A percentile compares a stretch with the other conserved stretches of the same genome.
phyloP scores from a whole-genome alignment of 108 stramenopile genomes.

The Aureococcus anophagefferens region DNA sequence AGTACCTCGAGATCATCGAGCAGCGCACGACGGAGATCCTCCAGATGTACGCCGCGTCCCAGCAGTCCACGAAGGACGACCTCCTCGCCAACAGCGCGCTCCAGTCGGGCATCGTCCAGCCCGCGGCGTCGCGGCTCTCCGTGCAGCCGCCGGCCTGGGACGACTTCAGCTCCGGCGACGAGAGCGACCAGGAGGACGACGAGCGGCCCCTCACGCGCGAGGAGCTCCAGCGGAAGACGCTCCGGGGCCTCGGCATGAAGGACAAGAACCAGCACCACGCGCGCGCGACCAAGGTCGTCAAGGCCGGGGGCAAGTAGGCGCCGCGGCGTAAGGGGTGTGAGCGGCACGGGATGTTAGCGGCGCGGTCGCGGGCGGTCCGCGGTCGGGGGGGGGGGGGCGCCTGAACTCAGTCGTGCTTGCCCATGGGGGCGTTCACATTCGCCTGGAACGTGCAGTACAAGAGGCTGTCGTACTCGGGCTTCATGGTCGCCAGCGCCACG shows the following conservation, averaged over 20 bases:
- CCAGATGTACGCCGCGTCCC: constrained; percentile 40
- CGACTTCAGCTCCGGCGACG: constrained; percentile 34
- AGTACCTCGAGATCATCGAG: constrained; percentile 55
- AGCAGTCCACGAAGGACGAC: constrained; percentile 7
- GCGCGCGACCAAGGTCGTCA: too few species aligned
- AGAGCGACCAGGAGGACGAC: constrained; percentile 38
- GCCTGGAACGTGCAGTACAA: neutral
- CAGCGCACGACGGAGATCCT: constrained; percentile 48
- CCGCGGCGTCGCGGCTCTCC: neutral
- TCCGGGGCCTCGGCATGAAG: constrained; percentile 16
- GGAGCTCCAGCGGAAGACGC: constrained; percentile 37
- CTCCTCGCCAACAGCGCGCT: neutral
- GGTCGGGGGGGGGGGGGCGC: too few species aligned
- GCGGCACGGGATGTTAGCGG: too few species aligned
- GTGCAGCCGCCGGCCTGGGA: constrained; percentile 37
- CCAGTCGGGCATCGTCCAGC: neutral
- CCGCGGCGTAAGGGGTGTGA: too few species aligned
- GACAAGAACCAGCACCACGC: neutral
- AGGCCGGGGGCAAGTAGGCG: too few species aligned
- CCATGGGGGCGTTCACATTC: neutral
- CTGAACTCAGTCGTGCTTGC: neutral
- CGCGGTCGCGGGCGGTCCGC: too few species aligned
- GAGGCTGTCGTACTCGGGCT: neutral
- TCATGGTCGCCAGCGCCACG: neutral
- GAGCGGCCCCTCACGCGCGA: constrained; percentile 47